Evolutionary conservation across 805 yeast species (phyloP), one percentile per base, ranked within the genome.

Genomic region (Priceomyces carsonii): DNA sequence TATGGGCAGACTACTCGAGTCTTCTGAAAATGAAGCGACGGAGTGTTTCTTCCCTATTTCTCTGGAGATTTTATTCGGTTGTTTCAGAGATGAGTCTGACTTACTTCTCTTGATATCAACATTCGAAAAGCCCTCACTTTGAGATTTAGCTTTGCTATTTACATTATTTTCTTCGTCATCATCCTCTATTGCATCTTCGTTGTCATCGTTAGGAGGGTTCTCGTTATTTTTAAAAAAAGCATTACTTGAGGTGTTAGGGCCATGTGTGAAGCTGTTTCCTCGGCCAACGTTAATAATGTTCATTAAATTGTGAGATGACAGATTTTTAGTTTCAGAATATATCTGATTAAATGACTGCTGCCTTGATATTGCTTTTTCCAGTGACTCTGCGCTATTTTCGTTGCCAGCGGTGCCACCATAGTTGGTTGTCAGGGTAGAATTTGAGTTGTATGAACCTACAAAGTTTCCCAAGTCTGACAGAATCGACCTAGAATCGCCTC

Each of bases 391-490:
- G 26, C 40, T 41, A 16, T 39, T 41, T 7, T 36, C 36, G 27
- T 22, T 33, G 12, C 44, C 50, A 3, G 38, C 50, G 14, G 49
- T 38, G 7, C 45, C 53, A 13, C 69, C 69, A 44, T 61, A 65
- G 39, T 63, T 59, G 1, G 69, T 62, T 9, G 63, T 60, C 61
- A 59, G 64, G 3, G 72, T 63, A 2, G 71, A 65, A 43, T 59
- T 64, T 1, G 71, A 66, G 38, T 64, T 64, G 47, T 51, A 66
- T 1, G 71, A 65, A 3, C 71, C 71, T 9, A 61, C 69, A 28
- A 66, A 50, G 29, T 67, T 64, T 16, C 63, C 71, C 17, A 63
- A 42, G 18, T 64, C 71, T 5, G 69, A 61, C 47, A 57, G 59
- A 14, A 61, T 48, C 2, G 66, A 59, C 24, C 53, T 51, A 22